Base-by-base conservation (phyloP, 805 yeast genomes). In the Lipomyces anomalus region DNA sequence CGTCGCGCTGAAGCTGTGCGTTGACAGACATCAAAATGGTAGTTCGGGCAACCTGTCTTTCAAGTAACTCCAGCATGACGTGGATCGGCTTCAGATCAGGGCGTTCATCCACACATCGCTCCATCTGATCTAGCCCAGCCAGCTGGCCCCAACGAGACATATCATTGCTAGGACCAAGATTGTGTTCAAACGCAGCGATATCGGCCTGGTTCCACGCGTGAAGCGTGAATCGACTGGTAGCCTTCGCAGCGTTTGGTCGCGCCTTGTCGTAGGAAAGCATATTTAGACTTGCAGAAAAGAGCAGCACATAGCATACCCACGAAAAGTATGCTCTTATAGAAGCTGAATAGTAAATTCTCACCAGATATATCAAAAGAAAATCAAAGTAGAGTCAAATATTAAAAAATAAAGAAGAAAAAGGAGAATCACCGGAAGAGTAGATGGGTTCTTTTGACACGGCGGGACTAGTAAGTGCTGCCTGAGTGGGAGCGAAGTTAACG, bases 11-110 rank as follows among this genome's bases (percentile, higher is more conserved):
- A 22, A 47, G 38, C 21, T 29, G 44, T 5, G 52, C 37, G 32
- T 39, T 47, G 22, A 29, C 24, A 17, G 24, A n/a, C 46, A 47
- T 26, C 22, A 47, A 22, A 17, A 47, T 47, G 18, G 46, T 20
- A 4, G 51, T 47, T 11, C 51, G 42, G 4, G 52, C 52, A 11
- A 46, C 45, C 24, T 47, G 51, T n/a, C 51, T 40, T 20, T 47
- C 51, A 35, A 47, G 33, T n/a, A 47, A 22, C 29, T 47, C 51
- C 6, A 44, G 39, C 21, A 47, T 9, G 11, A 47, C 13, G 17
- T 35, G 40, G 4, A 28, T 4, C 13, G 51, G 45, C 20, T 33
- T 35, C 11, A 47, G 23, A 13, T 40, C 52, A 37, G 23, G 38
- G 11, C 33, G 16, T 36, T 22, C 43, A 3, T 26, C 51, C 17